Evolutionary conservation across 345 rosid genomes (phyloP).

Genomic region (Eucalyptus albens): DNA sequence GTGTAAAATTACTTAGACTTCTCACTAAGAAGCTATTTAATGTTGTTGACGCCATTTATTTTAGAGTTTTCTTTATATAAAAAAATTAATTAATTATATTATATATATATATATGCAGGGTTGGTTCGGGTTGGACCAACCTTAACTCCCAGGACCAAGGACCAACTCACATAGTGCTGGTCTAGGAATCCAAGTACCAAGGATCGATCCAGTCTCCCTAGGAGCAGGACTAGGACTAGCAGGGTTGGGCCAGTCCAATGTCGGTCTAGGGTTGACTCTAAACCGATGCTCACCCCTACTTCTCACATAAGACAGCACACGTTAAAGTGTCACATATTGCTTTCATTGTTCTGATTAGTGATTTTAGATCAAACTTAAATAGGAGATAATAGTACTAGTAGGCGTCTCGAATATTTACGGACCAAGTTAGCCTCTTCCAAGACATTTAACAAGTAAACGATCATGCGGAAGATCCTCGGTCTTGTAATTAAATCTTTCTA

Average conservation of each 20-base stretch:
- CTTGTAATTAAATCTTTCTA: not conserved
- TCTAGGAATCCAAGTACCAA: rapidly evolving
- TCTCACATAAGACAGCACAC: not conserved
- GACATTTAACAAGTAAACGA: not conserved
- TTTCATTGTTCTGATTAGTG: not conserved
- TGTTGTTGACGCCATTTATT: too few relatives aligned
- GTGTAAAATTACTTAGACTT: rapidly evolving
- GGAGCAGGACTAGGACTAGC: rapidly evolving
- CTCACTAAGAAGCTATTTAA: too few relatives aligned
- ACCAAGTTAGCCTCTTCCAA: not conserved
- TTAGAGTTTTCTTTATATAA: too few relatives aligned
- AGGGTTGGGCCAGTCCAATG: rapidly evolving
- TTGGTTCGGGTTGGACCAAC: too few relatives aligned
- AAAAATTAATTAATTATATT: too few relatives aligned
- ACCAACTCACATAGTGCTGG: rapidly evolving
- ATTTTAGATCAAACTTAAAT: not conserved
- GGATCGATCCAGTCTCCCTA: rapidly evolving
- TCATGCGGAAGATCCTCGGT: not conserved
- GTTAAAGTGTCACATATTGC: not conserved
- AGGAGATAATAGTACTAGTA: not conserved
- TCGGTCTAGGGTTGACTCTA: rapidly evolving
- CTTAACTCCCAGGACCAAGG: rapidly evolving
- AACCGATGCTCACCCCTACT: not conserved
- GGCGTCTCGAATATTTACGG: not conserved
- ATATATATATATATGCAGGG: rapidly evolving